Evolutionary conservation across 805 yeast species (phyloP).

Genomic region (Metschnikowia orientalis): DNA sequence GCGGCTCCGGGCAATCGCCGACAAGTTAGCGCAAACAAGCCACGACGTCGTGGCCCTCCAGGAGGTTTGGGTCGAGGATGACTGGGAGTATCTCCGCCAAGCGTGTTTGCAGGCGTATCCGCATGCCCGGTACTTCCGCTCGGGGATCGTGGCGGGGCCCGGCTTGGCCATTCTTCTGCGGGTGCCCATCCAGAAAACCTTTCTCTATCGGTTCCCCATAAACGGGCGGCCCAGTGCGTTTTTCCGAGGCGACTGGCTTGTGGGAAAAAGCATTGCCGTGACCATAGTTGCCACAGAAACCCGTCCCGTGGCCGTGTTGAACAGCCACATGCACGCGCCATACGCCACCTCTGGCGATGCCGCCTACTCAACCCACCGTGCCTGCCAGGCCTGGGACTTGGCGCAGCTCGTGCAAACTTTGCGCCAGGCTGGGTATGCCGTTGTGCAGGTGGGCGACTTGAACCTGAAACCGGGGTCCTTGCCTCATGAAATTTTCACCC

Average conservation of each 20-base stretch:
- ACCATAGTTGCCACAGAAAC: conserved; percentile 48
- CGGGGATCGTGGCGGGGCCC: conserved; percentile 90
- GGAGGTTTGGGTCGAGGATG: conserved; percentile 86
- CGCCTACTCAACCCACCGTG: conserved; percentile 82
- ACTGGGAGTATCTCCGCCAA: conserved; percentile 62
- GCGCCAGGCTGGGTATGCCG: conserved; percentile 72
- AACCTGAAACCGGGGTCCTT: conserved; percentile 85
- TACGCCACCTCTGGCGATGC: conserved; percentile 81
- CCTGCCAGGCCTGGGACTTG: conserved; percentile 96
- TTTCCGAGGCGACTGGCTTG: conserved; percentile 94
- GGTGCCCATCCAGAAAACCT: conserved; percentile 76
- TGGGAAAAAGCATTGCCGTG: conserved; percentile 84
- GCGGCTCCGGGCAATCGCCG: conserved; percentile 72
- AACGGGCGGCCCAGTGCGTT: conserved; percentile 95
- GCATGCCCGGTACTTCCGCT: conserved; percentile 61
- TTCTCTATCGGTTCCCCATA: conserved; percentile 79
- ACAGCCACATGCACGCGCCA: conserved; percentile 98
- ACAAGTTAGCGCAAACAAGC: conserved; percentile 45
- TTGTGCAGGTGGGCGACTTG: conserved; percentile 87
- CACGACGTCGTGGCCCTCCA: conserved; percentile 92
- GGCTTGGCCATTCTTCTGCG: conserved; percentile 83
- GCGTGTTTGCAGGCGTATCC: conserved; percentile 50
- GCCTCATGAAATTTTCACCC: conserved; percentile 69
- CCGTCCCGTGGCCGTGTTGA: conserved; percentile 69
- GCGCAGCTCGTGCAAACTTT: conserved; percentile 60